Conservation (phyloP, 2,329 filamentous ascomycete genomes). For the Aspergillus bombycis region DNA sequence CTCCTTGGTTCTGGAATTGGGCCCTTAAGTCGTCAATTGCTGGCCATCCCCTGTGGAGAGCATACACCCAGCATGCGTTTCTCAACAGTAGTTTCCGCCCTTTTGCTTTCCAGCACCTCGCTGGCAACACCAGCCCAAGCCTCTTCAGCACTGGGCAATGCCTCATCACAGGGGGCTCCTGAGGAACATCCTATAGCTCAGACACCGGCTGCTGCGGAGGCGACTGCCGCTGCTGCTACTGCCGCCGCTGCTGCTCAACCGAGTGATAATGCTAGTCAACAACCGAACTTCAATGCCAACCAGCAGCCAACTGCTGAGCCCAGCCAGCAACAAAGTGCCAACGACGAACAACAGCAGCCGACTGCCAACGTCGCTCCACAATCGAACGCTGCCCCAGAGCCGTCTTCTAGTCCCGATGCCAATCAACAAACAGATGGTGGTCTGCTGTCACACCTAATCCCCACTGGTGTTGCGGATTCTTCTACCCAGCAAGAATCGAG, state of each 20-base stretch:
- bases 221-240: slow-evolving; percentile 8
- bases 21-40: slow-evolving; percentile 19
- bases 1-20: slow-evolving; percentile 14
- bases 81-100: slow-evolving; percentile 22
- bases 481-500: not conserved
- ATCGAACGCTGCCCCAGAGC: slow-evolving; percentile 7
- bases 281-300: slow-evolving; percentile 8
- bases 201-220: slow-evolving; percentile 9
- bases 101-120: slow-evolving; percentile 27
- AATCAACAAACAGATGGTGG: slow-evolving; percentile 10
- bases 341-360: slow-evolving; percentile 7
- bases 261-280: slow-evolving; percentile 9
- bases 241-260: slow-evolving; percentile 5
- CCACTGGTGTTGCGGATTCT: slow-evolving; percentile 1
- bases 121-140: slow-evolving; percentile 25
- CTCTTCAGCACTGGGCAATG: slow-evolving; percentile 19
- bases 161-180: slow-evolving; percentile 15
- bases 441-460: slow-evolving; percentile 3
- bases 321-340: slow-evolving; percentile 5
- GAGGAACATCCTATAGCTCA: slow-evolving; percentile 20
- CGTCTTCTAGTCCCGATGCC: slow-evolving; percentile 7
- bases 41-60: slow-evolving; percentile 20
- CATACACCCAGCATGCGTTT: slow-evolving; percentile 26
- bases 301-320: slow-evolving; percentile 8
- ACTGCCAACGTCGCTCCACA: slow-evolving; percentile 7